phyloP scores from a whole-genome alignment of 176 grass and related monocot species.

The Rhynchospora breviuscula region DNA sequence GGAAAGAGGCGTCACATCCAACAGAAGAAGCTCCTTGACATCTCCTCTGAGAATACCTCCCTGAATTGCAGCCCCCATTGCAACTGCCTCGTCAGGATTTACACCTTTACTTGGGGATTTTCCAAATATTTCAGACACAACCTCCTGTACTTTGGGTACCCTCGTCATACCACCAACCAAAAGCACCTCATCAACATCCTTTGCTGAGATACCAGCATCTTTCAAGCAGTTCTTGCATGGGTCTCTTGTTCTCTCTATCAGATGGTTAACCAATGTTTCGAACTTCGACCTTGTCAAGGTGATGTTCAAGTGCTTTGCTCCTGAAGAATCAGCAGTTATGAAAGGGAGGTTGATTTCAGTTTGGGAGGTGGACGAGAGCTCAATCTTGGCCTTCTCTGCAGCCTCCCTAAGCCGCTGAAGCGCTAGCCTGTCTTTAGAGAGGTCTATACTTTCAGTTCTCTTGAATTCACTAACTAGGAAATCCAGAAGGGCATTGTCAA shows the following conservation, averaged over 20 bases:
- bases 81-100: slow-evolving; percentile 75
- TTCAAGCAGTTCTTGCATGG: slow-evolving; percentile 72
- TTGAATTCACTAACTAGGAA: slow-evolving; percentile 64
- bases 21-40: slow-evolving; percentile 75
- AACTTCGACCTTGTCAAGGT: slow-evolving; percentile 68
- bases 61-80: slow-evolving; percentile 67
- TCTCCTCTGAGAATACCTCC: slow-evolving; percentile 74
- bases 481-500: slow-evolving; percentile 65
- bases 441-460: slow-evolving; percentile 54
- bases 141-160: slow-evolving; percentile 72
- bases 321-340: slow-evolving; percentile 69
- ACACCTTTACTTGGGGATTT: slow-evolving; percentile 68
- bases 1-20: slow-evolving; percentile 68
- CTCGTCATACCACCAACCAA: slow-evolving; percentile 79
- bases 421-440: slow-evolving; percentile 60
- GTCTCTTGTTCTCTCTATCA: slow-evolving; percentile 59
- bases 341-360: slow-evolving; percentile 76
- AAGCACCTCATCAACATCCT: slow-evolving; percentile 75
- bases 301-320: slow-evolving; percentile 71
- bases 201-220: slow-evolving; percentile 51
- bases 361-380: slow-evolving; percentile 64
- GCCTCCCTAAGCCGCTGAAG: slow-evolving; percentile 61
- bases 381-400: slow-evolving; percentile 75
- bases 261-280: slow-evolving; percentile 50
- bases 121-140: slow-evolving; percentile 56